phyloP scores from a whole-genome alignment of 768 basidiomycete genomes.

The Tricholoma terreum region DNA sequence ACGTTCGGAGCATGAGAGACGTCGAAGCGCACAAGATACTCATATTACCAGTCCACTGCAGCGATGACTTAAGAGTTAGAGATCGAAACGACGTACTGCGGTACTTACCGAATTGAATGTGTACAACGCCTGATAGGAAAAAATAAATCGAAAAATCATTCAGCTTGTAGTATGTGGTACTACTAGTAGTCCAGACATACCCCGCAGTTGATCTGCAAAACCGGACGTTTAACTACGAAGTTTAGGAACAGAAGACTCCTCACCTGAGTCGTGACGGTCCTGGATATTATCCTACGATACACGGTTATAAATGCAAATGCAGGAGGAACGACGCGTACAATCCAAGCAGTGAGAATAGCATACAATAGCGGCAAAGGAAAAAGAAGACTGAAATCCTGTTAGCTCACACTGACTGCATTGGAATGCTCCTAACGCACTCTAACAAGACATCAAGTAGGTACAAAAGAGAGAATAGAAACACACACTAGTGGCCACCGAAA shows the following conservation, averaged over 20 bases:
- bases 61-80: slow-evolving; percentile 2
- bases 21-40: slow-evolving; percentile 63
- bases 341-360: slow-evolving; percentile 63
- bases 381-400: slow-evolving; percentile 45
- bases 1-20: slow-evolving; percentile 71
- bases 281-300: slow-evolving; percentile 51
- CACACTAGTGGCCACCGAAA: slow-evolving; percentile 71
- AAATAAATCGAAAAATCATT: background rate
- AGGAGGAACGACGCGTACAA: slow-evolving; percentile 39
- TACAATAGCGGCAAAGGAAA: slow-evolving; percentile 70
- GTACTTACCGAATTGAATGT: slow-evolving; percentile 62
- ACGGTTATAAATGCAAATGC: background rate
- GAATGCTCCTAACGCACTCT: slow-evolving; percentile 18
- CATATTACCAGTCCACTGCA: slow-evolving; percentile 62
- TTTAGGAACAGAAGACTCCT: slow-evolving; percentile 4
- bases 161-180: too few relatives aligned
- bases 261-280: slow-evolving; percentile 49
- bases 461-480: slow-evolving; percentile 9
- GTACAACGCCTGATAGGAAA: slow-evolving; percentile 48
- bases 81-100: background rate
- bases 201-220: slow-evolving; percentile 54
- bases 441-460: background rate
- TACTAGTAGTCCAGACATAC: slow-evolving; percentile 36
- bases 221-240: slow-evolving; percentile 9
- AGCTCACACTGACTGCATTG: background rate